phyloP scores from a whole-genome alignment of 495 filamentous ascomycete species.

The Podospora conica region DNA sequence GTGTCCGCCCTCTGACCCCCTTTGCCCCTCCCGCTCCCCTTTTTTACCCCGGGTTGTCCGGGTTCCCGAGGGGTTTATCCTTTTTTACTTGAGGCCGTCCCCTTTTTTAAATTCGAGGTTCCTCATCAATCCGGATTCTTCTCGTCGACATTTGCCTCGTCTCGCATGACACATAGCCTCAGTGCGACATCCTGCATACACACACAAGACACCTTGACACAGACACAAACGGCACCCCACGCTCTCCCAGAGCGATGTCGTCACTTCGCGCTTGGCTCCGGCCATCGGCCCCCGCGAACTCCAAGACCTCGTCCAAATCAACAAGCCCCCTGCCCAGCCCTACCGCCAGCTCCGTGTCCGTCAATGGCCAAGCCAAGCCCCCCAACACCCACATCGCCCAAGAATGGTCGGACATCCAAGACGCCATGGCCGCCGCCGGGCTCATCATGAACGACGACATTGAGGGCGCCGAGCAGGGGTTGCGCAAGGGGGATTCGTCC shows the following conservation, averaged over 20 bases:
- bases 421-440: conserved; percentile 40
- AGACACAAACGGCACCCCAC: not conserved
- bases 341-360: conserved; percentile 16
- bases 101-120: not conserved
- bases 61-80: not conserved
- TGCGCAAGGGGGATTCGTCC: conserved; percentile 72
- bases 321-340: conserved; percentile 20
- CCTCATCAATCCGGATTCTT: not conserved
- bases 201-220: not conserved
- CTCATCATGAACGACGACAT: conserved; percentile 94
- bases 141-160: not conserved
- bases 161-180: not conserved
- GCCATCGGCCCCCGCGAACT: conserved; percentile 17
- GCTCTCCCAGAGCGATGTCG: conserved; percentile 17
- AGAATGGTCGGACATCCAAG: conserved; percentile 38
- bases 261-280: conserved; percentile 29
- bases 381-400: conserved; percentile 18
- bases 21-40: not conserved
- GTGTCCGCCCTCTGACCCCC: not conserved
- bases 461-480: conserved; percentile 68
- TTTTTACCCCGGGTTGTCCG: conserved; percentile 6
- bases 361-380: conserved; percentile 23
- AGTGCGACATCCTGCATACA: not conserved
- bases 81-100: not conserved
- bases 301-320: conserved; percentile 19